Evolutionary conservation across 2,329 filamentous ascomycete genomes (phyloP), one percentile per base, ranked within the genome.

Genomic region (Aspergillus sp.): DNA sequence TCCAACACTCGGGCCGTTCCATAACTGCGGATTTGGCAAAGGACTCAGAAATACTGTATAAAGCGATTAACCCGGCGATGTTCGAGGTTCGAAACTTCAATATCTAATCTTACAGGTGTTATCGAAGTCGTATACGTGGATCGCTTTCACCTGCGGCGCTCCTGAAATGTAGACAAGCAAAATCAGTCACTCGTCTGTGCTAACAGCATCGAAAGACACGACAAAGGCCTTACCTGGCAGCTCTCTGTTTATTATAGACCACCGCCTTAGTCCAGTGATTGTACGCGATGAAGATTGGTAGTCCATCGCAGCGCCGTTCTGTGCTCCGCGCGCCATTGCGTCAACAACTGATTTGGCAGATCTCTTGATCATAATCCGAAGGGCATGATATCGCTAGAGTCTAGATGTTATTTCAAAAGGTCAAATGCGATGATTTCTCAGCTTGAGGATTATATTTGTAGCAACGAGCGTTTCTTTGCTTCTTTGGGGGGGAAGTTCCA

Each of bases 71-170:
- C 57, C n/a, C 19, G 19, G 3, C 20, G 8, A 27, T 39, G 4
- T 20, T 27, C 27, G 34, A 27, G 44, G 15, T 13, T 20, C 15
- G 22, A 40, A 3, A 39, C 2, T 8, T 42, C 15, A 33, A 39
- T n/a, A 13, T 12, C 41, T 17, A 52, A 46, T 13, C 88, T 73
- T 79, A 93, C 90, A 79, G 39, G 93, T 98, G 71, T 99, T 98
- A 76, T 99, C 95, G 74, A 98, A 99, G 75, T 99, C 95, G 78
- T 98, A 98, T 65, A 99, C 84, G 71, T 98, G 93, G 52, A 99
- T 86, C 8, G 86, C 79, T 72, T 86, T 91, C 75, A 98, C 88
- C 55, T 85, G 80, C 42, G 89, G 81, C 11, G 86, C 81, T 33
- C 85, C 83, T 84, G 61, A 45, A 19, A 49, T 12, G 44, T 13